Conservation (phyloP, 805 yeast species). For the Saccharomycopsis sp. region DNA sequence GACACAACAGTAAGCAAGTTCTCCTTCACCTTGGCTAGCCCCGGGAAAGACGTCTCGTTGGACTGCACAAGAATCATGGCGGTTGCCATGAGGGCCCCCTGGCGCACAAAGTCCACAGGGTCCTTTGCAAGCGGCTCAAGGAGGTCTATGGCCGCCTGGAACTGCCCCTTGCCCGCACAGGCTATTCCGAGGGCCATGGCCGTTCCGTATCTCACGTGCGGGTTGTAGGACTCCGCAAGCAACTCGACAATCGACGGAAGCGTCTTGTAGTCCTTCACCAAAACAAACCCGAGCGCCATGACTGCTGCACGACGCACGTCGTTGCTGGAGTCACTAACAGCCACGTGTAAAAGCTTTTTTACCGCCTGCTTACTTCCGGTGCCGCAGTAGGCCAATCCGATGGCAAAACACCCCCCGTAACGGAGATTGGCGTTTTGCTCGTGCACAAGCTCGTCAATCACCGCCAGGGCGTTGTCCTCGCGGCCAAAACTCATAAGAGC, state of each 20-base stretch:
- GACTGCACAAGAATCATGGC: slow-evolving; percentile 87
- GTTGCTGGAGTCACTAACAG: slow-evolving; percentile 94
- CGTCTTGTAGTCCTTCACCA: slow-evolving; percentile 84
- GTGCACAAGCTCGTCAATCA: slow-evolving; percentile 56
- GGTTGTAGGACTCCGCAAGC: slow-evolving; percentile 89
- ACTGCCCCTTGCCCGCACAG: slow-evolving; percentile 84
- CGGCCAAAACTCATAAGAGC: slow-evolving; percentile 82
- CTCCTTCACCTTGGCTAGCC: slow-evolving; percentile 71
- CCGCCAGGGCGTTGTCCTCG: slow-evolving; percentile 69
- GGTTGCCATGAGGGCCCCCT: slow-evolving; percentile 90
- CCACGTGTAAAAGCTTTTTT: slow-evolving; percentile 78
- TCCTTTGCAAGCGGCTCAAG: slow-evolving; percentile 90
- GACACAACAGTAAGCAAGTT: slow-evolving; percentile 67
- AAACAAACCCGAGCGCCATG: slow-evolving; percentile 81
- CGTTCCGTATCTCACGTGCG: slow-evolving; percentile 97
- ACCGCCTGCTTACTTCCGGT: slow-evolving; percentile 88
- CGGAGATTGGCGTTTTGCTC: slow-evolving; percentile 82
- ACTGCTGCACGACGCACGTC: slow-evolving; percentile 97
- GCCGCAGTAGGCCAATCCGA: slow-evolving; percentile 95
- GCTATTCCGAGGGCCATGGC: slow-evolving; percentile 96
- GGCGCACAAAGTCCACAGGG: slow-evolving; percentile 95
- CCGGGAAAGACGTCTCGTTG: slow-evolving; percentile 75
- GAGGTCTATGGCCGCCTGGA: slow-evolving; percentile 83
- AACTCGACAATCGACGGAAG: slow-evolving; percentile 94
- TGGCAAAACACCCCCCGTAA: slow-evolving; percentile 92